These are phyloP conservation scores for Calonectria naviculata DNA, from an alignment of 2,329 filamentous ascomycete genomes.

Conservation along the genomic window DNA sequence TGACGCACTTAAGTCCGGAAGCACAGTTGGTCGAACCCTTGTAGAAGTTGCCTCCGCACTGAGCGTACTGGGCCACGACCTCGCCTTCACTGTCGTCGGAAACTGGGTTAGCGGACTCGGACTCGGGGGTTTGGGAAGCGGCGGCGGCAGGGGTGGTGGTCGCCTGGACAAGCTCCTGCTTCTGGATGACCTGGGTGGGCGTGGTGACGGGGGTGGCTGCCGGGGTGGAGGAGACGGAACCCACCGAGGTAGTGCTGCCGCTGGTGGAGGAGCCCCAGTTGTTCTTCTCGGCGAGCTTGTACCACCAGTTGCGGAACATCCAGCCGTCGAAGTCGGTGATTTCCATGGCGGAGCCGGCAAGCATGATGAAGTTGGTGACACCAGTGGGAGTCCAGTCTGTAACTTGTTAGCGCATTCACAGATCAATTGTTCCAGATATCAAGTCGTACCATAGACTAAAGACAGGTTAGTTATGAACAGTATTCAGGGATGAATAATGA, in stretches of 20 bases:
- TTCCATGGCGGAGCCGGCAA: slow-evolving; percentile 51
- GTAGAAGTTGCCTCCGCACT: slow-evolving; percentile 33
- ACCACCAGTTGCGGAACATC: slow-evolving; percentile 61
- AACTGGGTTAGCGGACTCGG: not conserved
- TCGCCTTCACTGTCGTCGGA: not conserved
- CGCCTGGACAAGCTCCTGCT: slow-evolving; percentile 3
- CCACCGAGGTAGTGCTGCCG: not conserved
- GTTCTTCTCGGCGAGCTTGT: slow-evolving; percentile 42
- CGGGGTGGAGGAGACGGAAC: not conserved
- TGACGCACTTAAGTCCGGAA: slow-evolving; percentile 30
- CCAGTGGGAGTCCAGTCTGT: slow-evolving; percentile 57
- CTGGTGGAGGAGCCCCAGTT: slow-evolving; percentile 30
- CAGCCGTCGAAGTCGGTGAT: slow-evolving; percentile 61
- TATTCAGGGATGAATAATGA: too few species aligned
- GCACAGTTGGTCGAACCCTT: slow-evolving; percentile 28
- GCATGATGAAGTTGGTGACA: slow-evolving; percentile 57
- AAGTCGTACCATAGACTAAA: slow-evolving; percentile 28
- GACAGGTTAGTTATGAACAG: slow-evolving; percentile 4
- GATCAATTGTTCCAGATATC: rapidly evolving
- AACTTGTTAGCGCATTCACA: slow-evolving; percentile 9
- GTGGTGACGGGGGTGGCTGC: not conserved
- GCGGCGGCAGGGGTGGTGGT: not conserved
- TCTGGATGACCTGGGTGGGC: not conserved
- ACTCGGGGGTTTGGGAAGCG: not conserved
- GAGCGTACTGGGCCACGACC: slow-evolving; percentile 15